These are phyloP conservation scores for Falciphora oryzae DNA, from an alignment of 2,329 filamentous ascomycete genomes.

Conservation along the genomic window DNA sequence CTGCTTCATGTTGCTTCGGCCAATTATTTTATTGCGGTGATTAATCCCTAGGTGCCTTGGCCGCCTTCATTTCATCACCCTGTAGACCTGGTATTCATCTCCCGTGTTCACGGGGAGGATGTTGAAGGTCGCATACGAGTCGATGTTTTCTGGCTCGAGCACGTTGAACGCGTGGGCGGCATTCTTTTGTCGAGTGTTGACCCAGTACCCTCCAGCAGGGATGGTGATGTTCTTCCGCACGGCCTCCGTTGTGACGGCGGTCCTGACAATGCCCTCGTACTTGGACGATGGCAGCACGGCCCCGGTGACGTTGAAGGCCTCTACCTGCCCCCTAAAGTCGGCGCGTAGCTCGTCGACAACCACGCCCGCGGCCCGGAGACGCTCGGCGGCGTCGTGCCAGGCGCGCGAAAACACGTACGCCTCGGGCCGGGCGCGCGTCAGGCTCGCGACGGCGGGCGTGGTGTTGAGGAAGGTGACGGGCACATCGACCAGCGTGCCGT, in stretches of 20 bases:
- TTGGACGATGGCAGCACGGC: constrained; percentile 1
- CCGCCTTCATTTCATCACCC: background rate
- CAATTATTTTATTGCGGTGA: too few species aligned
- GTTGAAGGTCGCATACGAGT: constrained; percentile 2
- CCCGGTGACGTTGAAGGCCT: constrained; percentile 5
- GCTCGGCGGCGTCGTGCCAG: constrained; percentile 6
- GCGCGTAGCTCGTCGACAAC: constrained; percentile 6
- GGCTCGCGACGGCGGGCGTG: constrained; percentile 1
- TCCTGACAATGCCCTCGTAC: constrained; percentile 5
- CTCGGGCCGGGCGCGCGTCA: constrained; percentile 6
- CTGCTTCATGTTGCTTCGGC: too few species aligned
- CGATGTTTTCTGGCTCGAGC: constrained; percentile 7
- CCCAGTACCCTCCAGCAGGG: background rate
- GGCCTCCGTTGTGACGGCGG: background rate
- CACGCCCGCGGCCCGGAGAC: constrained; percentile 1
- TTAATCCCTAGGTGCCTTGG: too few species aligned
- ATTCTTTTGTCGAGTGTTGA: constrained; percentile 4
- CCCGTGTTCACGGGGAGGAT: background rate
- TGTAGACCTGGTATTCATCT: constrained; percentile 7
- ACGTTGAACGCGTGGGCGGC: constrained; percentile 5
- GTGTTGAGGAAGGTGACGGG: constrained; percentile 4
- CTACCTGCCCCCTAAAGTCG: constrained; percentile 2
- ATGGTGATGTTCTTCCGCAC: background rate
- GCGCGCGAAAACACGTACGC: constrained; percentile 6
- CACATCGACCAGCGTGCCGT: background rate